phyloP scores from a whole-genome alignment of 331 rosid species.

The Saraca asoca region DNA sequence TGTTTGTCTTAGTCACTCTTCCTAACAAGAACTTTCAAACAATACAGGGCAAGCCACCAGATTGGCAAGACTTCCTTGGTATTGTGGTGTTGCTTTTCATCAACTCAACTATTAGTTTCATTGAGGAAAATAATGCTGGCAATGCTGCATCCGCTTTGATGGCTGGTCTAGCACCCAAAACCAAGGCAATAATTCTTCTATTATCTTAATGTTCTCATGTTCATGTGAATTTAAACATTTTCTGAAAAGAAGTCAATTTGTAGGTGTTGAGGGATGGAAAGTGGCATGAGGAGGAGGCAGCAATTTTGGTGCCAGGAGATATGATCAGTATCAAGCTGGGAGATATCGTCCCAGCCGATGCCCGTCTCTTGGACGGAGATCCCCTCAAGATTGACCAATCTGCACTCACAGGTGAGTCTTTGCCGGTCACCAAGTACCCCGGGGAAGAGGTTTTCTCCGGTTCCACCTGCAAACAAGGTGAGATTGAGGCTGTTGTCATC shows the following conservation, averaged over 20 bases:
- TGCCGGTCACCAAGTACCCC: constrained; percentile 80
- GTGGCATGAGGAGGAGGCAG: constrained; percentile 80
- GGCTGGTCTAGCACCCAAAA: too few relatives aligned
- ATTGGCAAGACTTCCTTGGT: constrained; percentile 93
- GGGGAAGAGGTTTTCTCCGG: constrained; percentile 80
- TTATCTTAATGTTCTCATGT: too few relatives aligned
- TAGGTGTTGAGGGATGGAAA: constrained; percentile 83
- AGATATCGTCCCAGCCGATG: constrained; percentile 89
- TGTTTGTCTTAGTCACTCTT: background rate
- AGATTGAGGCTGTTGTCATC: constrained; percentile 83
- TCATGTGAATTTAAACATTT: too few relatives aligned
- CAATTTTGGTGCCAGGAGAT: constrained; percentile 87
- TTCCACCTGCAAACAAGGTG: constrained; percentile 94
- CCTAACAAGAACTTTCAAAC: background rate
- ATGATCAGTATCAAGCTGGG: constrained; percentile 85
- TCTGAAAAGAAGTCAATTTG: constrained; percentile 13
- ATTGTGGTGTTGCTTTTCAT: constrained; percentile 70
- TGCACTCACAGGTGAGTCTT: constrained; percentile 89
- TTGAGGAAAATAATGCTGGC: constrained; percentile 92
- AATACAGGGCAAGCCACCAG: constrained; percentile 80
- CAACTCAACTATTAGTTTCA: constrained; percentile 90
- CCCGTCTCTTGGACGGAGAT: constrained; percentile 88
- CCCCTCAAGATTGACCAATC: constrained; percentile 86
- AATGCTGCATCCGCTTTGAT: constrained; percentile 92
- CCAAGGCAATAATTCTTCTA: too few relatives aligned